phyloP scores from a whole-genome alignment of 108 stramenopile genomes.

The Cyclostephanos tholiformis region DNA sequence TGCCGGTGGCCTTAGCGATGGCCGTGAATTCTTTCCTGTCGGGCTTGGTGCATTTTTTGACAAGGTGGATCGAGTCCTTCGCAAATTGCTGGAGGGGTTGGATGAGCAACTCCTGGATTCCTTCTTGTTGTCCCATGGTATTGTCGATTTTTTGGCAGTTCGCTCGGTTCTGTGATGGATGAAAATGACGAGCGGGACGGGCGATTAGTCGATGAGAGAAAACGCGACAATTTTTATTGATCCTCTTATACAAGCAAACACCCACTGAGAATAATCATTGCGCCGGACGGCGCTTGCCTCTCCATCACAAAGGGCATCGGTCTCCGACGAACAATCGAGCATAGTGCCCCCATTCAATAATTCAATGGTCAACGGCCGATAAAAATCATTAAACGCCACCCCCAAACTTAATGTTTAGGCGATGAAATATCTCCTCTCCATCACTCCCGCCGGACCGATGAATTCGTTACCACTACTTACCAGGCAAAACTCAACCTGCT shows the following conservation, averaged over 20 bases:
- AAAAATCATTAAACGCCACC: neutral
- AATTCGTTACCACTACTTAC: neutral
- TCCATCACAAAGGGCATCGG: too few relatives aligned
- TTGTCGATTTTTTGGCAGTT: neutral
- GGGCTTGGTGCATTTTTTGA: slow-evolving; percentile 99
- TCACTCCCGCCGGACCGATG: neutral
- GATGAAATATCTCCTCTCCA: neutral
- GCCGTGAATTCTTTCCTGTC: slow-evolving; percentile 95
- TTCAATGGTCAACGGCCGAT: neutral
- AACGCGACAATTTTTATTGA: neutral
- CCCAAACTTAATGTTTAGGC: neutral
- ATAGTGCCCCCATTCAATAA: neutral
- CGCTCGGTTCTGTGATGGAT: neutral
- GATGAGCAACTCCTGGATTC: slow-evolving; percentile 90
- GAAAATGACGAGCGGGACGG: neutral
- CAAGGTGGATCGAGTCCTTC: slow-evolving; percentile 97
- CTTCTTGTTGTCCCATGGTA: slow-evolving; percentile 77
- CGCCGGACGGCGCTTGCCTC: too few relatives aligned
- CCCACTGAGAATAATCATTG: too few relatives aligned
- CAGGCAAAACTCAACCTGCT: too few relatives aligned
- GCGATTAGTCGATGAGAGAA: neutral
- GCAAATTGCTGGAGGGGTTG: slow-evolving; percentile 95
- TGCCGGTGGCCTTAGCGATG: slow-evolving; percentile 92
- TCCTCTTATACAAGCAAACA: too few relatives aligned
- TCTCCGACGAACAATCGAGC: neutral